Conservation (phyloP, 257 asterid species). For the Forsythia viridissima region DNA sequence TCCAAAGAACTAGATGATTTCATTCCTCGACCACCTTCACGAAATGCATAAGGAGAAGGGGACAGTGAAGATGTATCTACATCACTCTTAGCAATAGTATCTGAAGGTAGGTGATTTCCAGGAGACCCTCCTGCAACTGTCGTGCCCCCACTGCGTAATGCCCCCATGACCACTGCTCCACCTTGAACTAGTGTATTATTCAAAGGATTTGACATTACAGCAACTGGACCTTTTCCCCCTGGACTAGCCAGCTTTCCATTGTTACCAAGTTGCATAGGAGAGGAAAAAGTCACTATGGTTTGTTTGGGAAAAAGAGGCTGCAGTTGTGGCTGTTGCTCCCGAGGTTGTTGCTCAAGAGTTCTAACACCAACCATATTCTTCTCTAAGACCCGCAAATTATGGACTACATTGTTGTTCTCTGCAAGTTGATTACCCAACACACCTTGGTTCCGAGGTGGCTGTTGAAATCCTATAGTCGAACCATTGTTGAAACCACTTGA, state of each 20-base stretch:
- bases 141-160: constrained; percentile 46
- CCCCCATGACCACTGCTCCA: constrained; percentile 46
- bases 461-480: constrained; percentile 56
- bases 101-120: constrained; percentile 50
- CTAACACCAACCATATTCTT: constrained; percentile 41
- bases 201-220: constrained; percentile 44
- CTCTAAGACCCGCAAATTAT: constrained; percentile 42
- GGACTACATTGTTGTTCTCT: constrained; percentile 35
- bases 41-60: constrained; percentile 66
- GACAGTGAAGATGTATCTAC: constrained; percentile 59
- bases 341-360: constrained; percentile 36
- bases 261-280: constrained; percentile 54
- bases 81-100: constrained; percentile 41
- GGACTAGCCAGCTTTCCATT: constrained; percentile 50
- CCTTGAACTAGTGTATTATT: constrained; percentile 40
- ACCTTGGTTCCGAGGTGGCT: constrained; percentile 37
- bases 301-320: constrained; percentile 84
- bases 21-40: constrained; percentile 56
- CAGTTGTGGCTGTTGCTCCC: constrained; percentile 37
- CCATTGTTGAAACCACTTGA: constrained; percentile 37
- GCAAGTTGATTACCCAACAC: constrained; percentile 45
- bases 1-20: constrained; percentile 38
- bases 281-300: constrained; percentile 55
- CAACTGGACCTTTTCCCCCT: constrained; percentile 36
- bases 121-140: constrained; percentile 57